These are phyloP conservation scores for Amphicarpaea edgeworthii DNA, from an alignment of 306 rosid species.

Conservation along the genomic window DNA sequence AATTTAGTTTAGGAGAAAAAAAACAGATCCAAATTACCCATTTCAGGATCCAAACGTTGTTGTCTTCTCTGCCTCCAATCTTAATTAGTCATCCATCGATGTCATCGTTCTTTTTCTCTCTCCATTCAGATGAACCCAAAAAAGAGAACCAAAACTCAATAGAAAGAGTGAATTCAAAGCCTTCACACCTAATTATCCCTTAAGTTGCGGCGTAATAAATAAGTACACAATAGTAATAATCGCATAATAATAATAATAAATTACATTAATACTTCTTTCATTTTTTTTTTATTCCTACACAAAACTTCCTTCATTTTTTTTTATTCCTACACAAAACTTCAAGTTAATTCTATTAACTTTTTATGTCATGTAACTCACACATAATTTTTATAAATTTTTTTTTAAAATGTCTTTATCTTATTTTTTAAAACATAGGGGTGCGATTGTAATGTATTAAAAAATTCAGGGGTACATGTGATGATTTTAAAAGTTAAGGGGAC, in stretches of 20 bases:
- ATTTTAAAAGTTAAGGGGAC: too few species aligned
- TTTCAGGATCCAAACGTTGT: not conserved
- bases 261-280: too few species aligned
- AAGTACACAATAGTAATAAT: not conserved
- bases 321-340: too few species aligned
- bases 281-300: too few species aligned
- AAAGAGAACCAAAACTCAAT: not conserved
- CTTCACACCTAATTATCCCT: conserved; percentile 32
- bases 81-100: not conserved
- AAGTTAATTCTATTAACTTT: too few species aligned
- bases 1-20: not conserved
- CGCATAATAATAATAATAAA: not conserved
- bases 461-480: too few species aligned
- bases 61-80: not conserved
- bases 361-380: too few species aligned
- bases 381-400: too few species aligned
- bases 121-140: not conserved
- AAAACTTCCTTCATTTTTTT: too few species aligned
- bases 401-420: too few species aligned
- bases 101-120: not conserved
- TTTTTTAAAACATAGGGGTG: too few species aligned
- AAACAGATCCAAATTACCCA: not conserved
- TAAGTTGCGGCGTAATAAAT: conserved; percentile 41
- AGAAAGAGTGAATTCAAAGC: conserved; percentile 28
- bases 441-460: too few species aligned